These are phyloP conservation scores for Aspergillus japonicus DNA, from an alignment of 2,329 filamentous ascomycete genomes.

Conservation along the genomic window DNA sequence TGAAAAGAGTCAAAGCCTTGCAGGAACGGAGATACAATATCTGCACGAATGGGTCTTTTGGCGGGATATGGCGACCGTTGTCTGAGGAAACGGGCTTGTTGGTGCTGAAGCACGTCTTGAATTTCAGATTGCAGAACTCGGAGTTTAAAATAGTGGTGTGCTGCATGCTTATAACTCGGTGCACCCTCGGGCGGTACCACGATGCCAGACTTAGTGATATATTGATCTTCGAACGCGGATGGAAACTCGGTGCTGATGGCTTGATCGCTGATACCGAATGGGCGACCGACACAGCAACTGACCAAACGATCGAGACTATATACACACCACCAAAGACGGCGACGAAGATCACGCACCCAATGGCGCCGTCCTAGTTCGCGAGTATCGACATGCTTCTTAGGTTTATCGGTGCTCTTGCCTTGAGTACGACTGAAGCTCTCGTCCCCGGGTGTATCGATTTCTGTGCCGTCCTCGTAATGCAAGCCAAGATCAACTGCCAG, in stretches of 20 bases:
- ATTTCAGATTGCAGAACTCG: conserved; percentile 91
- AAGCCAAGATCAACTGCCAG: conserved; percentile 87
- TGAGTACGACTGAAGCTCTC: conserved; percentile 28
- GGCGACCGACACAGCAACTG: conserved; percentile 86
- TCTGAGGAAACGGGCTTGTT: conserved; percentile 78
- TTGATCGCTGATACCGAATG: conserved; percentile 93
- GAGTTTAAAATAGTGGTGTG: conserved; percentile 88
- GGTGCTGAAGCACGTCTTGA: conserved; percentile 86
- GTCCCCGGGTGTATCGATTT: conserved; percentile 52
- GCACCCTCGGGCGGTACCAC: conserved; percentile 58
- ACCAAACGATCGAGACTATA: conserved; percentile 95
- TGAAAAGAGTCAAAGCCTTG: conserved; percentile 80
- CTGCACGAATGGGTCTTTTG: conserved; percentile 73
- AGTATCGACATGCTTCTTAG: conserved; percentile 45
- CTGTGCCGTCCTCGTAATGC: conserved; percentile 84
- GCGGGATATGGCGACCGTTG: conserved; percentile 61
- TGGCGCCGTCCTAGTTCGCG: conserved; percentile 68
- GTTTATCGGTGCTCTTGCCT: conserved; percentile 22
- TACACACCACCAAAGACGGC: conserved; percentile 94
- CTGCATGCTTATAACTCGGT: conserved; percentile 85
- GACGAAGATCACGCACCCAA: conserved; percentile 80
- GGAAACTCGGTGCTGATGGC: conserved; percentile 95
- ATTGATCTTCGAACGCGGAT: conserved; percentile 80
- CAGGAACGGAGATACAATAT: conserved; percentile 81
- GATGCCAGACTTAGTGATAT: conserved; percentile 79